These are phyloP conservation scores for Gossypium herbaceum DNA, from an alignment of 345 rosid species.

Conservation along the genomic window DNA sequence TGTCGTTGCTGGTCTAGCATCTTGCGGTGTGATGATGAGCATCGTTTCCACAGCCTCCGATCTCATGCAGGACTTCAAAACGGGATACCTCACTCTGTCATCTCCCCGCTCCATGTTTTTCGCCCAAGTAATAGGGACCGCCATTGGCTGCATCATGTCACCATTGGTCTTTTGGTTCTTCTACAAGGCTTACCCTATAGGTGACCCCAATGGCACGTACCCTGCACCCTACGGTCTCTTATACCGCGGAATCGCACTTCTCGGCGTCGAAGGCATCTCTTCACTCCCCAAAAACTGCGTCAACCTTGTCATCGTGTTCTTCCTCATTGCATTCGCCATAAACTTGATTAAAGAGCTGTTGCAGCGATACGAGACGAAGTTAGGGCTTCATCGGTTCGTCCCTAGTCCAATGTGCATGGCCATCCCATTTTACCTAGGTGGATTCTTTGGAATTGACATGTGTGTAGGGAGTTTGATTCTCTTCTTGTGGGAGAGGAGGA, in stretches of 20 bases:
- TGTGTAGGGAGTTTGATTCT: constrained; percentile 79
- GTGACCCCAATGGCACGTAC: constrained; percentile 57
- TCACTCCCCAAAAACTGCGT: constrained; percentile 78
- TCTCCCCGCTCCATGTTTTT: constrained; percentile 88
- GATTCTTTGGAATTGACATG: constrained; percentile 85
- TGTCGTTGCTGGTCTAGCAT: constrained; percentile 67
- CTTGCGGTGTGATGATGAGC: constrained; percentile 95
- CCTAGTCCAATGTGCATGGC: constrained; percentile 98
- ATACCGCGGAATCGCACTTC: constrained; percentile 74
- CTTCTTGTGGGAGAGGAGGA: constrained; percentile 53
- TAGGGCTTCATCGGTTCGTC: constrained; percentile 40
- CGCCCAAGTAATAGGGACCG: constrained; percentile 73
- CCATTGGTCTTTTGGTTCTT: constrained; percentile 86
- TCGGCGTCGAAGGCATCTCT: constrained; percentile 62
- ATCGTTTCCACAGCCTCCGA: constrained; percentile 96
- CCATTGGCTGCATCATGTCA: constrained; percentile 60
- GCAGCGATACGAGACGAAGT: constrained; percentile 29
- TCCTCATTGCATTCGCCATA: constrained; percentile 37
- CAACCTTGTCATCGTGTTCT: constrained; percentile 46
- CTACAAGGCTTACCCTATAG: constrained; percentile 67
- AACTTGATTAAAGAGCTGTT: constrained; percentile 39
- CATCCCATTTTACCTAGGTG: constrained; percentile 87
- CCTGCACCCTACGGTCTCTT: constrained; percentile 75
- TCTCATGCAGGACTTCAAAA: constrained; percentile 89
- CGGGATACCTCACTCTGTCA: constrained; percentile 82